Evolutionary conservation across 306 rosid species (phyloP), one percentile per base, ranked within the genome.

Genomic region (Acacia confusa): DNA sequence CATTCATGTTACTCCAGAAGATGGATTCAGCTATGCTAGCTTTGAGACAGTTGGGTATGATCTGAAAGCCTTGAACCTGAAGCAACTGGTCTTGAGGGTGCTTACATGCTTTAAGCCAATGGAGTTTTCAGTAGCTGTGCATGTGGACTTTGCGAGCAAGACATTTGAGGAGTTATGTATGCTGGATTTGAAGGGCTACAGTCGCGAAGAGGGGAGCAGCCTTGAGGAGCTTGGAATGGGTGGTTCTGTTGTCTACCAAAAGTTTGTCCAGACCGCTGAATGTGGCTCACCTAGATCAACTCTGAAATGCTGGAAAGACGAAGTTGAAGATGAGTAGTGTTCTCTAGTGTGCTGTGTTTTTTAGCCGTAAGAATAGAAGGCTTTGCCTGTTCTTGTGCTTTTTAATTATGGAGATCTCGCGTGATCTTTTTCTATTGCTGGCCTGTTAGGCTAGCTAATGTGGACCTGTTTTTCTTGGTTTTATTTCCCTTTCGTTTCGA

Each of bases 21-120:
- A 90, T 63, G 94, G 94, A 32, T 90, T 91, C 63, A 88, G 94
- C 24, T 91, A 89, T 81, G 92, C 95, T 1, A 91, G 95, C 78
- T 91, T 91, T 75, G 95, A 91, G 58, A 82, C 95, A 0, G 95
- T 79, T 7, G 95, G 95, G 0, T 91, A 91, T 8, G 88, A 89
- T 81, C 69, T 91, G 71, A 84, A 82, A 24, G 48, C 7, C 10
- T 28, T 83, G 20, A 82, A 85, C 52, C 67, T 91, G 58, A 85
- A 65, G 7, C 64, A 63, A 24, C 24, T 91, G 82, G 83, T 88
- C 30, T 48, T 53, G 75, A 91, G 91, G 78, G 95, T 86, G 0
- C 73, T 91, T 74, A 74, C 78, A 10, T 89, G 95, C 79, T 91
- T 91, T 77, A 78, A 83, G 73, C 95, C 95, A 0, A 77, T 19